Percentiles rank a stretch among this genome's conserved stretches.
phyloP scores from a whole-genome alignment of 2,329 filamentous ascomycete species.

The Xylaria arbuscula region DNA sequence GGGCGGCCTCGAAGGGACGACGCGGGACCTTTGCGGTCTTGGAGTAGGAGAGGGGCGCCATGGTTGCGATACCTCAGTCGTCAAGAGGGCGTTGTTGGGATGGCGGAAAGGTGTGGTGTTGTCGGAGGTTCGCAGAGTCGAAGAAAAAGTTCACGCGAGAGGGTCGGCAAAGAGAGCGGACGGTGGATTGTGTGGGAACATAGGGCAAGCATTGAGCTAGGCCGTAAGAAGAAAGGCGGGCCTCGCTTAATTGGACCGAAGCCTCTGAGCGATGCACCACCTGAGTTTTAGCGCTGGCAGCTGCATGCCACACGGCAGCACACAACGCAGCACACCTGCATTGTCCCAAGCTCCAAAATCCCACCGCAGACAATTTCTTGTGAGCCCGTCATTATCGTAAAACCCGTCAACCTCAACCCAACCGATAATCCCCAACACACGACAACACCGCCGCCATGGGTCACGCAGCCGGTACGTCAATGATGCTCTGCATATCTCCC shows the following conservation, averaged over 20 bases:
- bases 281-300: conserved; percentile 16
- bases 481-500: no score
- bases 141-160: conserved; percentile 39
- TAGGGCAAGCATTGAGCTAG: conserved; percentile 46
- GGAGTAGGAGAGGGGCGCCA: conserved; percentile 79
- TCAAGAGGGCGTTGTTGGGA: conserved; percentile 49
- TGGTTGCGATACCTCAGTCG: conserved; percentile 52
- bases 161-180: conserved; percentile 30
- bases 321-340: neutral
- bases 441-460: conserved; percentile 47
- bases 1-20: conserved; percentile 99
- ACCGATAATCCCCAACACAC: conserved; percentile 46
- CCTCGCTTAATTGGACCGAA: conserved; percentile 45
- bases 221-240: conserved; percentile 25
- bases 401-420: conserved; percentile 40
- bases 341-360: no score
- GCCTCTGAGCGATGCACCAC: neutral
- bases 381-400: conserved; percentile 29
- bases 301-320: conserved; percentile 7
- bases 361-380: no score
- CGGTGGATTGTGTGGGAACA: conserved; percentile 44
- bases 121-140: conserved; percentile 34
- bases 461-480: neutral
- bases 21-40: conserved; percentile 99
- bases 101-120: conserved; percentile 34